Conservation (phyloP, 2,329 filamentous ascomycete species). For the Ceratocystis huliohia region DNA sequence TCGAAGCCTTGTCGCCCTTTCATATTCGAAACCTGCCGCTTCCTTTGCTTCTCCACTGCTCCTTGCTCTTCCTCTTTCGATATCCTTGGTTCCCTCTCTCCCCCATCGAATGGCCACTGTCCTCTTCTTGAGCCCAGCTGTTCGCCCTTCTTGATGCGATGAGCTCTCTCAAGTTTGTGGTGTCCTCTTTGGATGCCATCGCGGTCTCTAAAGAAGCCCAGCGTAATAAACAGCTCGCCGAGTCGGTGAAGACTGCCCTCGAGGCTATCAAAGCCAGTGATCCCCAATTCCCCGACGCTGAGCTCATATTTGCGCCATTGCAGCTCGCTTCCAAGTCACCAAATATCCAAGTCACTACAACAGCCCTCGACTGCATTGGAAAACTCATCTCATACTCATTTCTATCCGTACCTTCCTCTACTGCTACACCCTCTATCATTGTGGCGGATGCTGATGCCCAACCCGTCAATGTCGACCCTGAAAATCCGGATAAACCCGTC, state of each 20-base stretch:
- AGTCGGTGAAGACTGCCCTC: conserved; percentile 69
- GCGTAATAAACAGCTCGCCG: conserved; percentile 70
- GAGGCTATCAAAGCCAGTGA: conserved; percentile 77
- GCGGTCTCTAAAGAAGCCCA: conserved; percentile 81
- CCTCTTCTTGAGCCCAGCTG: not conserved
- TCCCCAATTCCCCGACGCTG: conserved; percentile 69
- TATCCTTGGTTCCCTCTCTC: not conserved
- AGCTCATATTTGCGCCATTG: conserved; percentile 80
- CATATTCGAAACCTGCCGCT: too few species aligned
- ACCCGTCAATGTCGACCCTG: not conserved
- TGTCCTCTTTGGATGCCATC: conserved; percentile 85
- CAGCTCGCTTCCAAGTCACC: conserved; percentile 79
- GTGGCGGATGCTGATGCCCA: conserved; percentile 6
- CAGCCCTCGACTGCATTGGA: conserved; percentile 91
- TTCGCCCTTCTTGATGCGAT: conserved; percentile 32
- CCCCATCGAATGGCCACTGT: conserved; percentile 7
- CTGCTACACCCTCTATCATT: not conserved
- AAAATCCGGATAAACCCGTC: not conserved
- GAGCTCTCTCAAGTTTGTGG: conserved; percentile 91
- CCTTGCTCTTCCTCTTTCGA: not conserved
- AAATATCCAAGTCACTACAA: conserved; percentile 75
- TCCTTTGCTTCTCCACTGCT: not conserved
- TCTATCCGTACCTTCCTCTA: conserved; percentile 52
- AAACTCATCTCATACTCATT: conserved; percentile 99
- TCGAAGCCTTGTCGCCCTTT: not conserved